Base-by-base conservation (phyloP, 345 rosid genomes). In the Euphorbia pulcherrima region DNA sequence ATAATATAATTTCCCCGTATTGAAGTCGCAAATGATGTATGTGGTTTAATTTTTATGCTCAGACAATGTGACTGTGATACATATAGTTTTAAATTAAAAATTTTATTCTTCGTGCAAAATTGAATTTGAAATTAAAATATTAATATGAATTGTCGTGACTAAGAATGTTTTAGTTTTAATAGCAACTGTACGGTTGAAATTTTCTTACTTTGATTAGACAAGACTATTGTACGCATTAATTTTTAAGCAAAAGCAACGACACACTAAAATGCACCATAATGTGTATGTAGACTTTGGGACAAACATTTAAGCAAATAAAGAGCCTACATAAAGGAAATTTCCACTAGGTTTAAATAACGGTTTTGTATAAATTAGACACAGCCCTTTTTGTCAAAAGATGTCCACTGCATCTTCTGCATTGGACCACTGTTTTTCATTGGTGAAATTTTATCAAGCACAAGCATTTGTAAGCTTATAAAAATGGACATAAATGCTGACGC, bases 101-200 rank as follows among this genome's bases (percentile, higher is more conserved):
- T 59, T 33, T 6, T 20, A 17, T 16, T 24, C 65, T 11, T 33
- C 16, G 18, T 16, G 21, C 10, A 23, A 28, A 64, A 26, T 46
- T 64, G 67, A 40, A 46, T 37, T 47, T 64, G 40, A 16, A 16
- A 61, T 21, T 14, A 61, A 33, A 0, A 11, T 5, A 51, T 64
- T 47, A 51, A 11, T 11, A 17, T 55, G 60, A n/a, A 47, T 48
- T 27, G 28, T 40, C n/a, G 8, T 17, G 9, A 27, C 14, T 33
- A 13, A 37, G 66, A 16, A 47, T 20, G n/a, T 51, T 26, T 58
- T 68, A 52, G 60, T 21, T 39, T n/a, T n/a, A n/a, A n/a, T n/a
- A n/a, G n/a, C n/a, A n/a, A n/a, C n/a, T 24, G 44, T 8, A 61
- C 12, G 29, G 44, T 21, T n/a, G 10, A 11, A 21, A 61, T 39